Percentiles rank a stretch among this genome's conserved stretches.
These are phyloP conservation scores for Geotrichum klebahnii DNA, from an alignment of 1,139 yeast species.

Conservation along the genomic window DNA sequence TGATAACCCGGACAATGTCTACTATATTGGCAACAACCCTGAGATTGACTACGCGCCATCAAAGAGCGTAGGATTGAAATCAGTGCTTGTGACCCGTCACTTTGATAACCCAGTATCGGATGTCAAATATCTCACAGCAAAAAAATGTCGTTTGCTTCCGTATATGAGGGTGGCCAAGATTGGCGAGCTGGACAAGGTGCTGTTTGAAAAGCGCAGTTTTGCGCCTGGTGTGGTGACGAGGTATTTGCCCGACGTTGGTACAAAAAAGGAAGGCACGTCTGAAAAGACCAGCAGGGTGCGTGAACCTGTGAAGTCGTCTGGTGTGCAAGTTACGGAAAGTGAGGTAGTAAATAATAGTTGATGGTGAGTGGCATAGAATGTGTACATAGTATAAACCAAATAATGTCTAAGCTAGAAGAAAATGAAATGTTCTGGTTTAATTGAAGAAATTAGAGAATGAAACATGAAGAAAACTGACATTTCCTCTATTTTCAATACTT, in stretches of 20 bases:
- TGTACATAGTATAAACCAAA: no score
- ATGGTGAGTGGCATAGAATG: no score
- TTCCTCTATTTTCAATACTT: no score
- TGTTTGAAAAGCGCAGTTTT: not conserved
- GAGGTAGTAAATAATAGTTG: no score
- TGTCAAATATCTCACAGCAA: conserved; percentile 13
- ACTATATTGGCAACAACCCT: conserved; percentile 25
- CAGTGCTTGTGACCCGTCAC: conserved; percentile 25
- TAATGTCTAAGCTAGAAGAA: no score
- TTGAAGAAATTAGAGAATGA: no score
- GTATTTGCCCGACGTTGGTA: not conserved
- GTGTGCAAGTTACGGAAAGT: no score
- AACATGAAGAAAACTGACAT: no score
- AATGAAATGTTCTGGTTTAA: no score
- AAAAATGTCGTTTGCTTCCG: conserved; percentile 6
- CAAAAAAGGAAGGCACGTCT: not conserved
- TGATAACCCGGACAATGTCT: conserved; percentile 19
- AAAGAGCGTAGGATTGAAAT: conserved; percentile 16
- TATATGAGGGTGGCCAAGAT: conserved; percentile 9
- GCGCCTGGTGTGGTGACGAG: not conserved
- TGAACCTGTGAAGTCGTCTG: no score
- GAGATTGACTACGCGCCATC: conserved; percentile 22
- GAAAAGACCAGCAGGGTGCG: no score
- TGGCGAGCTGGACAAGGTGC: conserved; percentile 8
- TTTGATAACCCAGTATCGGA: conserved; percentile 24